phyloP scores from a whole-genome alignment of 345 rosid genomes.

The Rhizophora mangle region DNA sequence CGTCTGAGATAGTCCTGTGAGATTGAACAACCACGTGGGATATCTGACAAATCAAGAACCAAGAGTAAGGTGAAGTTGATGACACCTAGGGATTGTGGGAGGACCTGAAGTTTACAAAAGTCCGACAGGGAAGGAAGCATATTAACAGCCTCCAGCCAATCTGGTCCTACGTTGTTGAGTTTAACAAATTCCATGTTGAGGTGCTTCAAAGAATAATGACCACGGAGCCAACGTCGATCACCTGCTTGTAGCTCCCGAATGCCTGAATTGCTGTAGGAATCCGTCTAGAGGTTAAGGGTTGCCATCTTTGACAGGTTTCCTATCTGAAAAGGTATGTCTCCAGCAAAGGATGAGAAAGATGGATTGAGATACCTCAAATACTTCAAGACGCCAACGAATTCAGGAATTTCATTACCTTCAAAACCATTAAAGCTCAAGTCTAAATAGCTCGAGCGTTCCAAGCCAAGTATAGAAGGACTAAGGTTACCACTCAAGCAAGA shows the following conservation, averaged over 20 bases:
- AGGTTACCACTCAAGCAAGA: conserved; percentile 26
- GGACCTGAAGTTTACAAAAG: conserved; percentile 21
- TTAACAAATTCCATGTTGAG: conserved; percentile 22
- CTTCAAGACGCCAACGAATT: conserved; percentile 22
- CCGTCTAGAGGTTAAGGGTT: conserved; percentile 23
- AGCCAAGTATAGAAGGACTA: conserved; percentile 21
- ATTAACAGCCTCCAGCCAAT: conserved; percentile 29
- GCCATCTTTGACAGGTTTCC: conserved; percentile 24
- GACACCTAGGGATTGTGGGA: conserved; percentile 13
- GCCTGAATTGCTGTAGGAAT: conserved; percentile 6
- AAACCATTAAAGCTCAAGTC: conserved; percentile 32
- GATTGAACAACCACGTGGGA: conserved; percentile 50
- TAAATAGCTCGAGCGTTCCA: conserved; percentile 17
- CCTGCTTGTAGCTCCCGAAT: not conserved
- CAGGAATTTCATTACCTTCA: conserved; percentile 22
- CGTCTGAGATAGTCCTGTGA: conserved; percentile 38
- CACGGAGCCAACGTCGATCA: conserved; percentile 21
- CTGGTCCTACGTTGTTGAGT: conserved; percentile 16
- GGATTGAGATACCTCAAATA: conserved; percentile 27
- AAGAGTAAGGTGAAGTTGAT: conserved; percentile 44
- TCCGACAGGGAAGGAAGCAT: conserved; percentile 36
- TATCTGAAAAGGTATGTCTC: conserved; percentile 22
- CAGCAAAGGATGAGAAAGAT: conserved; percentile 23
- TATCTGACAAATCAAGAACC: conserved; percentile 53
- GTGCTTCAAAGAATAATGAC: conserved; percentile 25